phyloP scores from a whole-genome alignment of 2,329 filamentous ascomycete species.

The Colletotrichum tanaceti region DNA sequence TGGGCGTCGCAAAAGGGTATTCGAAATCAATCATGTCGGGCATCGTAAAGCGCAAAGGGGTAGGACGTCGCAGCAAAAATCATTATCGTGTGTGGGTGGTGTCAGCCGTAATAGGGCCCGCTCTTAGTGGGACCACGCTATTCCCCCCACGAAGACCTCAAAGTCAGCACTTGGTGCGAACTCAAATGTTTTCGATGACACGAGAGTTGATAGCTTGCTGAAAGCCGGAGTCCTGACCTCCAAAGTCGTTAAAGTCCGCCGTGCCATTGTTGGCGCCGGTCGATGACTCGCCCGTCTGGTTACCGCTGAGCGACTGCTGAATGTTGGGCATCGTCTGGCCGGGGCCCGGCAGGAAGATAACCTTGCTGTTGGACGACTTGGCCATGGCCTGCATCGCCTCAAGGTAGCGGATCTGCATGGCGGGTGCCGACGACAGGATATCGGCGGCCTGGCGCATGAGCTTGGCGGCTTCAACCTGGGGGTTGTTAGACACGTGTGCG shows the following conservation, averaged over 20 bases:
- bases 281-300: slow-evolving; percentile 47
- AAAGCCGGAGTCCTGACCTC: slow-evolving; percentile 70
- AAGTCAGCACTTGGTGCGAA: slow-evolving; percentile 40
- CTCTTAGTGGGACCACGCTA: slow-evolving; percentile 39
- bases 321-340: slow-evolving; percentile 66
- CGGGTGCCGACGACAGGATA: slow-evolving; percentile 88
- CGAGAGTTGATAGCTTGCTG: slow-evolving; percentile 84
- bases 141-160: slow-evolving; percentile 34
- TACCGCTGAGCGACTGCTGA: slow-evolving; percentile 56
- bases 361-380: slow-evolving; percentile 89
- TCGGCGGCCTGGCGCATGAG: slow-evolving; percentile 94
- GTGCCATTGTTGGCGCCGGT: slow-evolving; percentile 55
- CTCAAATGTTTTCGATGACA: slow-evolving; percentile 87
- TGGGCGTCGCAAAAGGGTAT: slow-evolving; percentile 36
- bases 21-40: slow-evolving; percentile 27
- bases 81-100: slow-evolving; percentile 19
- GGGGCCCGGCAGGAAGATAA: slow-evolving; percentile 80
- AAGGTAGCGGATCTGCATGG: slow-evolving; percentile 98
- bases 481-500: slow-evolving; percentile 20
- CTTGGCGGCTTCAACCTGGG: slow-evolving; percentile 87
- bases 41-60: slow-evolving; percentile 22
- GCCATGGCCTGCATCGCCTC: slow-evolving; percentile 99
- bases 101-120: slow-evolving; percentile 18
- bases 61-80: slow-evolving; percentile 7
- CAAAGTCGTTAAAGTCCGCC: slow-evolving; percentile 60